Conservation (phyloP, 495 filamentous ascomycete genomes). For the Neurospora sp. region DNA sequence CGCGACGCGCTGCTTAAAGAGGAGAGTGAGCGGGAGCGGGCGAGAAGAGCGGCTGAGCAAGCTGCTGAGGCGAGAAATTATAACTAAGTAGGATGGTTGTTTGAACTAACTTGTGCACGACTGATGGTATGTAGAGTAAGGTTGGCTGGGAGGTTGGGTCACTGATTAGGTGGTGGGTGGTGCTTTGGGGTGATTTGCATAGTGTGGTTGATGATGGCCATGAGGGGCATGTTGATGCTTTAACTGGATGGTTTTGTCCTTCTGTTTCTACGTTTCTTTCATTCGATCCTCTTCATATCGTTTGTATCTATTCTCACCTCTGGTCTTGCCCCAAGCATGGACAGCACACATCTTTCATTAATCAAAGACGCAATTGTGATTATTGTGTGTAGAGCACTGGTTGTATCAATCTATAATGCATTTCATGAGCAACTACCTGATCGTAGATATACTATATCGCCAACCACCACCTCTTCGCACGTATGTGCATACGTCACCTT, state of each 20-base stretch:
- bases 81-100: slow-evolving; percentile 23
- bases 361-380: background rate
- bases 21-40: slow-evolving; percentile 45
- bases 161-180: background rate
- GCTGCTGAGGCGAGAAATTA: slow-evolving; percentile 40
- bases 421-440: background rate
- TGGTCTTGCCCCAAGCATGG: background rate
- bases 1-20: slow-evolving; percentile 47
- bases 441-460: background rate
- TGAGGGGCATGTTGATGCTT: background rate
- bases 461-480: background rate
- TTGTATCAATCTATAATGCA: background rate
- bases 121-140: background rate
- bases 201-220: background rate
- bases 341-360: background rate
- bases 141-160: background rate
- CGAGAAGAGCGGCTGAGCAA: slow-evolving; percentile 48
- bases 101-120: background rate
- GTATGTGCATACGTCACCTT: background rate
- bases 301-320: background rate
- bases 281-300: background rate
- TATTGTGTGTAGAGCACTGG: background rate
- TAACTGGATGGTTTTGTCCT: background rate
- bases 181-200: background rate
- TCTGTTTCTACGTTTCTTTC: background rate